phyloP scores from a whole-genome alignment of 768 basidiomycete species.

The Punctularia strigosozonata region DNA sequence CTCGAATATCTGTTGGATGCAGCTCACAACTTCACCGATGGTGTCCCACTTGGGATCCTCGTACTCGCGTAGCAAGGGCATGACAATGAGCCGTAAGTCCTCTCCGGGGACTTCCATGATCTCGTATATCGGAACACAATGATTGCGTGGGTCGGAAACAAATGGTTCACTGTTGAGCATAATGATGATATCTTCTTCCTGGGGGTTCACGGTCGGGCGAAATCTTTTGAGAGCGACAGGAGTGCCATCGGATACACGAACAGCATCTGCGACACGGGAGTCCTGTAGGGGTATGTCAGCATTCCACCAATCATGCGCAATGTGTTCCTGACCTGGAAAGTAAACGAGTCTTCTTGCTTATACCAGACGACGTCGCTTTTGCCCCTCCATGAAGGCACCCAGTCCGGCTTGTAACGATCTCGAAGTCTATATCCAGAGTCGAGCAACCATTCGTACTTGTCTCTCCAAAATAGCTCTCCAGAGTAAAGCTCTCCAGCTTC shows the following conservation, averaged over 20 bases:
- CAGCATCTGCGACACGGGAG: constrained; percentile 11
- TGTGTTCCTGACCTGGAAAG: no score
- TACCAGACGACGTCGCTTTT: constrained; percentile 1
- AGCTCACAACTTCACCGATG: constrained; percentile 23
- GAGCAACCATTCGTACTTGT: background rate
- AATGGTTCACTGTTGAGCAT: constrained; percentile 6
- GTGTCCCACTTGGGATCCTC: constrained; percentile 17
- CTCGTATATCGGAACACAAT: constrained; percentile 14
- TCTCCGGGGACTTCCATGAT: constrained; percentile 8
- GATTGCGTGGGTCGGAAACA: constrained; percentile 13
- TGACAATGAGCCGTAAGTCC: constrained; percentile 16
- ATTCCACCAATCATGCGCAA: no score
- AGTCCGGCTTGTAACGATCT: constrained; percentile 1
- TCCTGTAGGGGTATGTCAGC: constrained; percentile 13
- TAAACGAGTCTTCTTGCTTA: no score
- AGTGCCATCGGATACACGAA: constrained; percentile 9
- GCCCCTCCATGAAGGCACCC: background rate
- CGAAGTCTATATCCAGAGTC: constrained; percentile 1
- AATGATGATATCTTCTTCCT: constrained; percentile 15
- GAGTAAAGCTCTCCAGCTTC: background rate
- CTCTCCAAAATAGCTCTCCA: constrained; percentile 2
- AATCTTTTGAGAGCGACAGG: constrained; percentile 12
- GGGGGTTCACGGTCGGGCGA: constrained; percentile 6
- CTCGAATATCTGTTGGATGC: constrained; percentile 22
- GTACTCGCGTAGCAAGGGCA: constrained; percentile 18